A percentile compares a stretch with the other conserved stretches of the same genome.
Evolutionary conservation across 345 rosid genomes (phyloP).

Genomic region (Odontarrhena argentea): DNA sequence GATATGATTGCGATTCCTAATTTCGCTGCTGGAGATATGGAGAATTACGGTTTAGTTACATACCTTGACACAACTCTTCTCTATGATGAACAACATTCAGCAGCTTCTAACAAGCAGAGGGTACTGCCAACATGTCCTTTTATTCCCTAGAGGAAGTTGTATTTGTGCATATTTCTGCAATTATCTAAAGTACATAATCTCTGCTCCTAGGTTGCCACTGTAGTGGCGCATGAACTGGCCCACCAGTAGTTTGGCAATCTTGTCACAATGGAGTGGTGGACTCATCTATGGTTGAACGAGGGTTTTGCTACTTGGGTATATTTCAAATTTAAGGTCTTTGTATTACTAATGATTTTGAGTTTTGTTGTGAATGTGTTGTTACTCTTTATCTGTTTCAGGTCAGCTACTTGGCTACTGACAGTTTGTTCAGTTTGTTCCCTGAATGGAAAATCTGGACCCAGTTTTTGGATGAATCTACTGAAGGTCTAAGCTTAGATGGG

Average conservation of each 20-base stretch:
- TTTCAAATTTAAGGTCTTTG: slow-evolving; percentile 31
- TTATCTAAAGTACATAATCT: slow-evolving; percentile 15
- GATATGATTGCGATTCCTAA: slow-evolving; percentile 99
- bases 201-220: slow-evolving; percentile 76
- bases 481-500: slow-evolving; percentile 87
- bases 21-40: slow-evolving; percentile 99
- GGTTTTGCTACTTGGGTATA: slow-evolving; percentile 99
- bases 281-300: slow-evolving; percentile 96
- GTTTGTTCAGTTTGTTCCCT: slow-evolving; percentile 89
- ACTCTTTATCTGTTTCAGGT: slow-evolving; percentile 56
- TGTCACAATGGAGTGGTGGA: slow-evolving; percentile 99
- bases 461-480: slow-evolving; percentile 85
- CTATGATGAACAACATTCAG: slow-evolving; percentile 89
- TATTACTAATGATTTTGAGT: slow-evolving; percentile 12
- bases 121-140: slow-evolving; percentile 47
- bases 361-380: slow-evolving; percentile 15
- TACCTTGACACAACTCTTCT: slow-evolving; percentile 93
- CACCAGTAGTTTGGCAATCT: slow-evolving; percentile 99
- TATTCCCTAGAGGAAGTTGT: not conserved
- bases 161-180: not conserved
- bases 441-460: slow-evolving; percentile 99
- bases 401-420: slow-evolving; percentile 92
- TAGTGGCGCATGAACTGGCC: slow-evolving; percentile 97
- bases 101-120: slow-evolving; percentile 96
- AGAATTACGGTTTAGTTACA: slow-evolving; percentile 94